Percentiles rank a stretch among this genome's conserved stretches.
Evolutionary conservation across 1,139 yeast genomes (phyloP).

Genomic region (Pichia sp.): DNA sequence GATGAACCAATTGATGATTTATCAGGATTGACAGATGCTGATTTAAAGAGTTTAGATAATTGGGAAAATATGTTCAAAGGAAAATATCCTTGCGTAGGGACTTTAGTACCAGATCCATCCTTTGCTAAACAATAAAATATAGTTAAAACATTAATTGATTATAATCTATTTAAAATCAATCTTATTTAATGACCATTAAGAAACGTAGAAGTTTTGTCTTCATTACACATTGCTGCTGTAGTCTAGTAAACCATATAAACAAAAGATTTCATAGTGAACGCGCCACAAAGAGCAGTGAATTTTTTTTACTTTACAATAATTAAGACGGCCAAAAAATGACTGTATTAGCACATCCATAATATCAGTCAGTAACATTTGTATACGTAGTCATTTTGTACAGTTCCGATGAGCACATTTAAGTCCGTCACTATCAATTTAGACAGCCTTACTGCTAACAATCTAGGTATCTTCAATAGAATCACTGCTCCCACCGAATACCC

Average conservation of each 20-base stretch:
- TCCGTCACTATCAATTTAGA: slow-evolving; percentile 38
- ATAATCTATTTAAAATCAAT: too few relatives aligned
- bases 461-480: slow-evolving; percentile 47
- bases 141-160: too few relatives aligned
- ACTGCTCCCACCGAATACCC: slow-evolving; percentile 42
- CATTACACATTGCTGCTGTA: too few relatives aligned
- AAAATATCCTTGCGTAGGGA: slow-evolving; percentile 70
- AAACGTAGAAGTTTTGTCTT: too few relatives aligned
- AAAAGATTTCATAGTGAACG: too few relatives aligned
- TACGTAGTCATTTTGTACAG: background rate
- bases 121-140: slow-evolving; percentile 1
- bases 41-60: slow-evolving; percentile 60
- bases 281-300: too few relatives aligned
- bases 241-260: too few relatives aligned
- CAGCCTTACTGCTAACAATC: slow-evolving; percentile 48
- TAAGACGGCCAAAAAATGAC: too few relatives aligned
- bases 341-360: too few relatives aligned
- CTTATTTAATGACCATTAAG: too few relatives aligned
- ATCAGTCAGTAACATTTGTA: too few relatives aligned
- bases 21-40: slow-evolving; percentile 54
- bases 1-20: slow-evolving; percentile 71
- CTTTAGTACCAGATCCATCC: slow-evolving; percentile 33
- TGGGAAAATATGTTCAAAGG: slow-evolving; percentile 83
- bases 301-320: too few relatives aligned
- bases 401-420: background rate